A percentile compares a stretch with the other conserved stretches of the same genome.
Conservation (phyloP, 768 basidiomycete species). For the Rubroboletus satanas region DNA sequence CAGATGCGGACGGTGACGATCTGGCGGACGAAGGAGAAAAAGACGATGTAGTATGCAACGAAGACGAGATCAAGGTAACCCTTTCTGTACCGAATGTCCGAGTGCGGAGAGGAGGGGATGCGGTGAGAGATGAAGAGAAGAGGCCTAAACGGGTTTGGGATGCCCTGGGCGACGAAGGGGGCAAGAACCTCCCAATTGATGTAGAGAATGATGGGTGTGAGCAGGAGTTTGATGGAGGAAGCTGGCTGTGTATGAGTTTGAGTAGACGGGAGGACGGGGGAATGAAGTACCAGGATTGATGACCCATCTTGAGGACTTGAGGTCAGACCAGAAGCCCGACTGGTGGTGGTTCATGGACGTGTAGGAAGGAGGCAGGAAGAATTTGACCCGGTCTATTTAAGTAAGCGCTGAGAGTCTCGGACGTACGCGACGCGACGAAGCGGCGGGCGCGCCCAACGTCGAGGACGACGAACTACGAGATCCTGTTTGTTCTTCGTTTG, state of each 20-base stretch:
- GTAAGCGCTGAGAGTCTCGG: too few species aligned
- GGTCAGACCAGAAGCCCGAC: constrained; percentile 43
- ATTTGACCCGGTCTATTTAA: neutral
- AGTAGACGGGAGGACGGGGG: neutral
- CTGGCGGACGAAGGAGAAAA: constrained; percentile 89
- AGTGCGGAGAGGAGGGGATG: constrained; percentile 47
- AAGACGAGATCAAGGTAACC: constrained; percentile 74
- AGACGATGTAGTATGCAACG: constrained; percentile 75
- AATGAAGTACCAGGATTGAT: constrained; percentile 54
- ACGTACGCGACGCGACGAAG: too few species aligned
- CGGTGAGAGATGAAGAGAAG: constrained; percentile 70
- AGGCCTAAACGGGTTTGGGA: constrained; percentile 69
- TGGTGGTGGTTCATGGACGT: neutral
- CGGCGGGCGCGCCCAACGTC: too few species aligned
- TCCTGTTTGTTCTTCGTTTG: neutral
- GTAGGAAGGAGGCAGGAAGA: too few species aligned
- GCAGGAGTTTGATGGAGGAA: constrained; percentile 63
- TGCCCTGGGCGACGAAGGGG: constrained; percentile 42
- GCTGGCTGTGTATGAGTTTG: constrained; percentile 33
- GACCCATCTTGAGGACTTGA: constrained; percentile 63
- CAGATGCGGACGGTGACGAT: constrained; percentile 60
- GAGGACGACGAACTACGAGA: neutral
- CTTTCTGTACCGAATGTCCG: constrained; percentile 67
- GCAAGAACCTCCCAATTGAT: constrained; percentile 58
- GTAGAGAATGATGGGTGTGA: constrained; percentile 58